Evolutionary conservation across 768 basidiomycete genomes (phyloP), one percentile per base, ranked within the genome.

Genomic region (Russula griseocarnosa): DNA sequence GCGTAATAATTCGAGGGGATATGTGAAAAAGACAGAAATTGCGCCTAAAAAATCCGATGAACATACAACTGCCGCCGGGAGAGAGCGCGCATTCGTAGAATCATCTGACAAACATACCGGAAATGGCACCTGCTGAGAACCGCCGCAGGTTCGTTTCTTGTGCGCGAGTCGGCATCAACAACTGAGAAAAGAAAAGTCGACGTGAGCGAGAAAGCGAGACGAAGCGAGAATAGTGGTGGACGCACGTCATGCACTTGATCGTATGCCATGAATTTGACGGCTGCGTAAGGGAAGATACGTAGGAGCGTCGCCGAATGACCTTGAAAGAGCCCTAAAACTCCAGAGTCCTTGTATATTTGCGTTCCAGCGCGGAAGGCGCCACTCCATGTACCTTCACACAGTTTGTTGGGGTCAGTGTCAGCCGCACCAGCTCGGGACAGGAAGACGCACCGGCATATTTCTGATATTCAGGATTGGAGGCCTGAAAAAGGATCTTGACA

Each of bases 401-500:
- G 42, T 44, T 44, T 95, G 72, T 36, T 13, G 36, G 13, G n/a
- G 32, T 26, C 36, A 36, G 52, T 28, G 44, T 47, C 53, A 46
- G 22, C 60, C 22, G 10, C 4, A 26, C 10, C 5, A 46, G 18
- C 18, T 24, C 28, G 14, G 34, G 5, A 13, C 24, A 36, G 22
- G 44, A 36, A 18, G 44, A 47, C 36, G 62, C 63, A 92, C 95
- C 95, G 62, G 94, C 85, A 77, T 95, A 98, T 74, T 94, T 92
- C 73, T 85, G 83, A 73, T 90, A 99, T 63, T 98, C 96, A 8
- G 91, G 90, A 74, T 96, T 97, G 8, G 92, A 92, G 0, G 97
- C 93, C 74, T 99, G 97, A 73, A 99, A 97, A 55, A 99, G 86
- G 70, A 99, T 99, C 78, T 99, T 99, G 70, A 99, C 95, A 73